Percentiles rank a stretch among this genome's conserved stretches.
Conservation (phyloP, 352 stramenopile species). For the Phytophthora idaei region DNA sequence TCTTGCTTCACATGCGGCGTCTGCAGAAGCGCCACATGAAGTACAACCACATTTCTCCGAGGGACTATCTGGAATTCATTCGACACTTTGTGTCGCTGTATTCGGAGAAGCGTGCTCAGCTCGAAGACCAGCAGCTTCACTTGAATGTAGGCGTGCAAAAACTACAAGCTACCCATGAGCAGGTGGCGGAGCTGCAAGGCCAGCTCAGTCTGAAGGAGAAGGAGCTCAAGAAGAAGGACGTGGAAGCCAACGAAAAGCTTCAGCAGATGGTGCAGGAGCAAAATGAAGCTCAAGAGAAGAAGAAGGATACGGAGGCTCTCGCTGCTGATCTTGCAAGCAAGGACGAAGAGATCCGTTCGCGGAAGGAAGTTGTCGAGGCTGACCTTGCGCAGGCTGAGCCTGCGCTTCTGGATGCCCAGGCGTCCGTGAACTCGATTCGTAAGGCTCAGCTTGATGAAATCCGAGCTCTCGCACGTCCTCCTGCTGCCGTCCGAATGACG, state of each 20-base stretch:
- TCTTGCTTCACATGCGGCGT: slow-evolving; percentile 84
- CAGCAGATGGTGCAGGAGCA: slow-evolving; percentile 99
- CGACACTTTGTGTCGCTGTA: slow-evolving; percentile 91
- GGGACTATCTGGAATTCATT: slow-evolving; percentile 94
- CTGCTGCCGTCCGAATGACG: slow-evolving; percentile 96
- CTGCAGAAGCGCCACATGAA: slow-evolving; percentile 88
- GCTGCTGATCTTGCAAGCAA: slow-evolving; percentile 94
- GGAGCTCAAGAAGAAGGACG: slow-evolving; percentile 96
- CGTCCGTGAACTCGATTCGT: slow-evolving; percentile 98
- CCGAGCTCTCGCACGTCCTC: slow-evolving; percentile 94
- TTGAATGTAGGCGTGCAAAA: slow-evolving; percentile 99
- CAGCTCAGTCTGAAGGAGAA: slow-evolving; percentile 94
- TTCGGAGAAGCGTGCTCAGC: slow-evolving; percentile 89
- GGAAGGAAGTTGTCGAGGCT: slow-evolving; percentile 95
- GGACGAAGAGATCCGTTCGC: slow-evolving; percentile 95
- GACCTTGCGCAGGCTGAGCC: slow-evolving; percentile 98
- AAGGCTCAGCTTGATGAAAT: slow-evolving; percentile 99
- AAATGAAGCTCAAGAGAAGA: slow-evolving; percentile 97
- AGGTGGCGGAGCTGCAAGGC: slow-evolving; percentile 93
- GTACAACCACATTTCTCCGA: slow-evolving; percentile 91
- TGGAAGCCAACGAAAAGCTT: slow-evolving; percentile 97
- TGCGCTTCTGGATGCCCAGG: slow-evolving; percentile 95
- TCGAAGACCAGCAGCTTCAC: slow-evolving; percentile 98
- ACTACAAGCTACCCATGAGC: slow-evolving; percentile 97
- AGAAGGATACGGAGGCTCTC: slow-evolving; percentile 96